Conservation (phyloP, 2,329 filamentous ascomycete genomes). For the Myriosclerotinia curreyana region DNA sequence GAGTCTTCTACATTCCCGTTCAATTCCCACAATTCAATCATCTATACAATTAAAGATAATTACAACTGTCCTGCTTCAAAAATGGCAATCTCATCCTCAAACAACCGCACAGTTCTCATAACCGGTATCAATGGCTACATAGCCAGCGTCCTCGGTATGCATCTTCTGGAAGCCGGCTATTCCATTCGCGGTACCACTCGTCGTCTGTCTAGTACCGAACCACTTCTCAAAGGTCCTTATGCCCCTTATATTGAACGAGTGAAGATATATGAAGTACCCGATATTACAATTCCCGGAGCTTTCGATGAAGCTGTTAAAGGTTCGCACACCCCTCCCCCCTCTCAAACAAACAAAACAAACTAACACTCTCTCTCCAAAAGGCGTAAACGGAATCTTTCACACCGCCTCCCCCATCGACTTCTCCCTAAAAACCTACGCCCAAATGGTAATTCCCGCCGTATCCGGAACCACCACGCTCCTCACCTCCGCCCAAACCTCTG, state of each 20-base stretch:
- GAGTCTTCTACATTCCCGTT: background rate
- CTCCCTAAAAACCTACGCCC: conserved; percentile 36
- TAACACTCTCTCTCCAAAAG: conserved; percentile 19
- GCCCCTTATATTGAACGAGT: conserved; percentile 33
- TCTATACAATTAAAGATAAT: background rate
- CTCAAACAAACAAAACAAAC: background rate
- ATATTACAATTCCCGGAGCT: conserved; percentile 36
- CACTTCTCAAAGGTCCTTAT: conserved; percentile 35
- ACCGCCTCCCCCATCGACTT: conserved; percentile 38
- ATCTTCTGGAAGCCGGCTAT: conserved; percentile 37
- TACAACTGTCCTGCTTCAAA: background rate
- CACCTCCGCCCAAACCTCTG: conserved; percentile 37
- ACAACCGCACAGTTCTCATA: conserved; percentile 37
- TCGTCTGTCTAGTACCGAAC: conserved; percentile 27
- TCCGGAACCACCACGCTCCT: conserved; percentile 36
- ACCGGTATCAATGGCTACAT: conserved; percentile 41
- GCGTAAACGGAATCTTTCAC: conserved; percentile 38
- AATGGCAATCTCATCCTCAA: conserved; percentile 33
- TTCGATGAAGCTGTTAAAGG: conserved; percentile 37
- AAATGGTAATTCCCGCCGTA: conserved; percentile 33
- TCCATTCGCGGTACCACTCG: conserved; percentile 37
- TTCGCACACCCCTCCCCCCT: conserved; percentile 3
- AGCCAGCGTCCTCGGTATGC: conserved; percentile 35
- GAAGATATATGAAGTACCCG: conserved; percentile 34
- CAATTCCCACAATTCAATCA: background rate